Conservation (phyloP, 2,329 filamentous ascomycete species). For the Xylaria sp. region DNA sequence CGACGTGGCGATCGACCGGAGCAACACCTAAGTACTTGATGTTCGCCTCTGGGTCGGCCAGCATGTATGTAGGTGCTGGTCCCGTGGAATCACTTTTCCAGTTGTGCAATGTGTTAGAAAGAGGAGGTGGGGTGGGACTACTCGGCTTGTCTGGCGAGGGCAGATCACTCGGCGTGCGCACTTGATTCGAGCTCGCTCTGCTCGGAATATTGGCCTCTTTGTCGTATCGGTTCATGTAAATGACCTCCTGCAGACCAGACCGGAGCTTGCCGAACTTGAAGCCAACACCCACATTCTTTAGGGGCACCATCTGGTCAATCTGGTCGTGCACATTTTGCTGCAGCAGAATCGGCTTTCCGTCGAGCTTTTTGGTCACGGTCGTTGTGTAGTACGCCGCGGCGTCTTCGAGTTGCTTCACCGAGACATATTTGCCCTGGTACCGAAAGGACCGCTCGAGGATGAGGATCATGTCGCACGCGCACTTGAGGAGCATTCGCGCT, state of each 20-base stretch:
- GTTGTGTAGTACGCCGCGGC: slow-evolving; percentile 31
- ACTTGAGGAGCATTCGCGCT: slow-evolving; percentile 33
- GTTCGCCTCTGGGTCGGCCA: slow-evolving; percentile 16
- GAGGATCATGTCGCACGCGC: slow-evolving; percentile 33
- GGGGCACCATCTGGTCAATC: slow-evolving; percentile 22
- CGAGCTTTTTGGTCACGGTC: slow-evolving; percentile 16
- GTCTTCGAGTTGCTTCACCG: slow-evolving; percentile 33
- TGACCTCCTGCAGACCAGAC: slow-evolving; percentile 24
- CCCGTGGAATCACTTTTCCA: neutral
- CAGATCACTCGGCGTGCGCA: neutral
- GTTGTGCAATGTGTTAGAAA: slow-evolving; percentile 6
- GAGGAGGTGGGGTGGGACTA: neutral
- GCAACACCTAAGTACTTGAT: slow-evolving; percentile 16
- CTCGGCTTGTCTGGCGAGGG: slow-evolving; percentile 6
- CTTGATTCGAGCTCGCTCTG: slow-evolving; percentile 21
- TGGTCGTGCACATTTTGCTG: slow-evolving; percentile 30
- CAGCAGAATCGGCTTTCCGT: slow-evolving; percentile 15
- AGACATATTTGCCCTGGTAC: slow-evolving; percentile 30
- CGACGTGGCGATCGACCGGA: neutral
- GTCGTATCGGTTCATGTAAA: slow-evolving; percentile 34
- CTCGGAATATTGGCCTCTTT: slow-evolving; percentile 12
- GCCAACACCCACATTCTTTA: slow-evolving; percentile 23
- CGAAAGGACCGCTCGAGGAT: slow-evolving; percentile 32
- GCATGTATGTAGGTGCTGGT: neutral
- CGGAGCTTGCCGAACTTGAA: slow-evolving; percentile 31